A percentile compares a stretch with the other conserved stretches of the same genome.
These are phyloP conservation scores for Cladosporium sp. DNA, from an alignment of 2,329 filamentous ascomycete species.

Conservation along the genomic window DNA sequence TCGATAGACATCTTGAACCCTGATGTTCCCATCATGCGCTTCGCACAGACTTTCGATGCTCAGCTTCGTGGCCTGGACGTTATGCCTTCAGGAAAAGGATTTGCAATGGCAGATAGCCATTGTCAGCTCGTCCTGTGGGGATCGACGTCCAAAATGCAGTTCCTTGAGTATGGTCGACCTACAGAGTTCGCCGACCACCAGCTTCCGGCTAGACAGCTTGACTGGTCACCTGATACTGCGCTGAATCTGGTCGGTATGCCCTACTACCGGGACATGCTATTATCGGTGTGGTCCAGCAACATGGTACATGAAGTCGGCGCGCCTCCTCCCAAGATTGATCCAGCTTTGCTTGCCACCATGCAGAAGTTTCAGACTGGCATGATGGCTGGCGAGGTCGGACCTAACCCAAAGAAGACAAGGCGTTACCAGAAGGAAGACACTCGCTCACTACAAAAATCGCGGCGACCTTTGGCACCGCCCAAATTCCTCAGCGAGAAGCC, in stretches of 20 bases:
- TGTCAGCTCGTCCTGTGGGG: slow-evolving; percentile 83
- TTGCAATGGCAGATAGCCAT: slow-evolving; percentile 75
- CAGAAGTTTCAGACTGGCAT: slow-evolving; percentile 67
- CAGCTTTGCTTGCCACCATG: slow-evolving; percentile 63
- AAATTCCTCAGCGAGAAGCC: slow-evolving; percentile 95
- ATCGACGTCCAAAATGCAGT: slow-evolving; percentile 77
- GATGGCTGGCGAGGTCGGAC: slow-evolving; percentile 18
- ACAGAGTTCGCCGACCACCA: slow-evolving; percentile 71
- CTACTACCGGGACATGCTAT: slow-evolving; percentile 80
- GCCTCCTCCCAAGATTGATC: slow-evolving; percentile 71
- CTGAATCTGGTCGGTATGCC: slow-evolving; percentile 85
- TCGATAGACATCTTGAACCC: slow-evolving; percentile 94
- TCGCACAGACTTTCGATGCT: slow-evolving; percentile 68
- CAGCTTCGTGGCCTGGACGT: slow-evolving; percentile 80
- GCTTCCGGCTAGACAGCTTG: slow-evolving; percentile 46
- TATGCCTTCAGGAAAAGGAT: slow-evolving; percentile 79
- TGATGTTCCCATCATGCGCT: slow-evolving; percentile 78
- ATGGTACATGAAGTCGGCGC: slow-evolving; percentile 81
- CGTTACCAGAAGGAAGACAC: slow-evolving; percentile 68
- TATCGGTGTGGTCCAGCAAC: slow-evolving; percentile 87
- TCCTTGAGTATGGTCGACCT: slow-evolving; percentile 74
- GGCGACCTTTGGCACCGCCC: slow-evolving; percentile 66
- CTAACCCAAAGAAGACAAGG: slow-evolving; percentile 57
- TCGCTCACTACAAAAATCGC: slow-evolving; percentile 52
- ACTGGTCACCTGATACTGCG: slow-evolving; percentile 61